Base-by-base conservation (phyloP, 495 filamentous ascomycete species). In the Neurospora sp. region DNA sequence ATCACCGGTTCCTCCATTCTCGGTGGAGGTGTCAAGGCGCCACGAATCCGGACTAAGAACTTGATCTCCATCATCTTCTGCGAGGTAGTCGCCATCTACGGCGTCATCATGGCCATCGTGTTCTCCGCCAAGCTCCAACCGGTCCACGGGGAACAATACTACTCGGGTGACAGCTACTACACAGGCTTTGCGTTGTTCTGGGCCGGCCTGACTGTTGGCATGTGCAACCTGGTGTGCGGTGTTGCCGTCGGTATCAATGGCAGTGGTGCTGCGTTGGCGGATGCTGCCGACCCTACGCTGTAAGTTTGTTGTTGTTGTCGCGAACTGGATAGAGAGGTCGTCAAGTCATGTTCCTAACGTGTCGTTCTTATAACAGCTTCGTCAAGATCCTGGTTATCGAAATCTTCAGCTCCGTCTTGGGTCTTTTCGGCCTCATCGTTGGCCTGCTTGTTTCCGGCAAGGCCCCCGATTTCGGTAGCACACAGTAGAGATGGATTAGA, bases 51-150 rank as follows among this genome's bases (percentile, higher is more conserved):
- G 76, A 99, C 96, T 70, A 99, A 99, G 89, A 99, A 98, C 84
- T 82, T 99, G 73, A 97, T 99, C 80, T 98, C 96, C 76, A 98
- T 99, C 85, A 98, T 99, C 85, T 99, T 99, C 88, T 99, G 96
- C 85, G 96, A 99, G 84, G 96, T 98, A 76, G 96, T 99, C 74
- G 96, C 96, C 78, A 99, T 99, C 81, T 99, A 99, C 86, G 96
- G 96, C 77, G 94, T 99, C 77, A 99, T 99, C 83, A 98, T 98
- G 93, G 91, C 95, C 74, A 99, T 99, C 81, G 90, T 99, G 65
- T 98, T 97, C 85, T 96, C 94, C 44, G 85, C 94, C 39, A 96
- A 97, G 79, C 81, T 99, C 72, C 87, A 88, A 75, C 88, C 91
- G 3, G 87, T 85, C 77, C 91, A 92, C 80, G 82, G 79, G 41